Evolutionary conservation across 257 asterid genomes (phyloP), one percentile per base, ranked within the genome.

Genomic region (Verbena officinalis): DNA sequence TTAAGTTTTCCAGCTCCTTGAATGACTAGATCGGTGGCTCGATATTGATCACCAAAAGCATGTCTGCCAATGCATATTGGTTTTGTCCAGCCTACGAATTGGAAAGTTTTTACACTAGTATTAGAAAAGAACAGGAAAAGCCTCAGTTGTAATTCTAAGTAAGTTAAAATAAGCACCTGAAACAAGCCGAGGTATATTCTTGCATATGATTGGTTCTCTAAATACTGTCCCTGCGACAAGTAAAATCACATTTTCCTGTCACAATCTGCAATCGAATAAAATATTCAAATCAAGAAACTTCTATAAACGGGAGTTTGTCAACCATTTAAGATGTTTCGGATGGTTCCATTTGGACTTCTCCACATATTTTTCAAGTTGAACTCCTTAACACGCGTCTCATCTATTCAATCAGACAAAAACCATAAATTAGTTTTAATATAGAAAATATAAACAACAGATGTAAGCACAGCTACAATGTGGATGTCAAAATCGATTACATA

Each of bases 21-120:
- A 63, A 78, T 36, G 60, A 84, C 85, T 55, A 76, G 30, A 75
- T 84, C 90, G 3, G 87, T 84, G 46, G 87, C 90, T 78, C 87
- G 84, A 64, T 84, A 84, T 54, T 84, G 90, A 69, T 84, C 90
- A 17, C 90, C 90, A 78, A 78, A 84, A 52, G 90, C 90, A 80
- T 84, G 91, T 40, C 91, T 76, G 43, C 91, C 91, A 12, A 84
- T 84, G 77, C 91, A 81, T 74, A 84, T 84, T 20, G 91, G 91
- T 73, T 84, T 84, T 17, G 88, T 84, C 91, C 91, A 84, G 40
- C 91, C 91, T 84, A 60, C 36, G 27, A 62, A 53, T 54, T 14
- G n/a, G 40, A 49, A 31, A 55, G 39, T 4, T 31, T 50, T 36
- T 38, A 54, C 23, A 58, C 13, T 4, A 22, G 15, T 31, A 45